These are phyloP conservation scores for Ceratonia siliqua DNA, from an alignment of 306 rosid genomes.

Conservation along the genomic window DNA sequence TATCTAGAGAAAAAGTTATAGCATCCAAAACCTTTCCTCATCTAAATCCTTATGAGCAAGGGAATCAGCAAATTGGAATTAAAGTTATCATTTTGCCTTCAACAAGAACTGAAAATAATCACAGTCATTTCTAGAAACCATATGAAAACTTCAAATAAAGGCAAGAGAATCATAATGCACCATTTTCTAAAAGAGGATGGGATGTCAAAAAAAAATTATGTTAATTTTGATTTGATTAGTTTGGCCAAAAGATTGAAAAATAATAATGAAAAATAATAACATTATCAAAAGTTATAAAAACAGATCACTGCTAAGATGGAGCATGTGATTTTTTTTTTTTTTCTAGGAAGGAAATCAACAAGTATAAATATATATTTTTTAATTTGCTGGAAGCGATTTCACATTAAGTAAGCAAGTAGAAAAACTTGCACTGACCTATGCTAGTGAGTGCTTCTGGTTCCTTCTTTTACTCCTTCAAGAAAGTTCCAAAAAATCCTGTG, in stretches of 20 bases:
- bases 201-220: not conserved
- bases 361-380: not conserved
- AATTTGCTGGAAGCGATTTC: conserved; percentile 19
- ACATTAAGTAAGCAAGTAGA: not conserved
- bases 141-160: conserved; percentile 22
- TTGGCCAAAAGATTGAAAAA: not conserved
- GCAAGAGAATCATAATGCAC: conserved; percentile 11
- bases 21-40: not conserved
- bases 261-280: not conserved
- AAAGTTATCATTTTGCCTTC: not conserved
- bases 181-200: not conserved
- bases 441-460: not conserved
- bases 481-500: not conserved
- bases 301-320: not conserved
- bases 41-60: not conserved
- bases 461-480: not conserved
- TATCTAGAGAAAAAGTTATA: conserved; percentile 15
- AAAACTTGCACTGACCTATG: conserved; percentile 1
- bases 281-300: not conserved
- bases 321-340: not conserved
- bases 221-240: conserved; percentile 5
- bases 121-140: conserved; percentile 10
- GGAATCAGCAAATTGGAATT: not conserved
- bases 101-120: conserved; percentile 6
- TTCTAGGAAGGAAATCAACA: not conserved